Percentiles rank a stretch among this genome's conserved stretches.
phyloP scores from a whole-genome alignment of 371 early-diverging fungal species.

The Cokeromyces recurvatus region DNA sequence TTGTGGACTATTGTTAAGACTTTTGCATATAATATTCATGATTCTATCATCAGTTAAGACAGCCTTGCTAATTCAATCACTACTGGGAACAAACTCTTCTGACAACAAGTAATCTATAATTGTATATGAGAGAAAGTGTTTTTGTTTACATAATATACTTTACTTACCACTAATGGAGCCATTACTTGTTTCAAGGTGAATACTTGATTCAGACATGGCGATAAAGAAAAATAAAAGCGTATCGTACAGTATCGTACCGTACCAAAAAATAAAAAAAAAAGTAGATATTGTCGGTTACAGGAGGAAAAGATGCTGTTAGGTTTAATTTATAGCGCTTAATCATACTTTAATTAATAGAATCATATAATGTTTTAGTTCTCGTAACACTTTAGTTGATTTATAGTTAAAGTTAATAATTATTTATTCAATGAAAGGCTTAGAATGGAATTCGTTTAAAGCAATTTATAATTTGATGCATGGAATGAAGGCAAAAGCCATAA shows the following conservation, averaged over 20 bases:
- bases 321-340: conserved; percentile 13
- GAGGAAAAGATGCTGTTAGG: conserved; percentile 17
- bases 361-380: conserved; percentile 7
- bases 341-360: conserved; percentile 12
- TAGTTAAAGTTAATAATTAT: conserved; percentile 8
- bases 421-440: conserved; percentile 6
- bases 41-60: not conserved
- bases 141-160: conserved; percentile 1
- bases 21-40: conserved; percentile 6
- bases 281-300: not conserved
- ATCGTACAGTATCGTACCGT: conserved; percentile 2
- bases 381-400: conserved; percentile 7
- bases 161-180: conserved; percentile 1
- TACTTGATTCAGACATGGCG: not conserved
- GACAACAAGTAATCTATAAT: conserved; percentile 3
- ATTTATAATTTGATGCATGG: conserved; percentile 8
- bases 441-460: conserved; percentile 7
- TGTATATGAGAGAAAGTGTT: conserved; percentile 3
- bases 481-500: conserved; percentile 6
- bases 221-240: not conserved
- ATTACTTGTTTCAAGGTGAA: not conserved
- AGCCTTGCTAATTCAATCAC: conserved; percentile 3
- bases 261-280: not conserved
- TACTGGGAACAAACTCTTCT: conserved; percentile 1
- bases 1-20: not conserved